A percentile compares a stretch with the other conserved stretches of the same genome.
phyloP scores from a whole-genome alignment of 306 rosid genomes.

The barrel medic (Medicago truncatula) region DNA sequence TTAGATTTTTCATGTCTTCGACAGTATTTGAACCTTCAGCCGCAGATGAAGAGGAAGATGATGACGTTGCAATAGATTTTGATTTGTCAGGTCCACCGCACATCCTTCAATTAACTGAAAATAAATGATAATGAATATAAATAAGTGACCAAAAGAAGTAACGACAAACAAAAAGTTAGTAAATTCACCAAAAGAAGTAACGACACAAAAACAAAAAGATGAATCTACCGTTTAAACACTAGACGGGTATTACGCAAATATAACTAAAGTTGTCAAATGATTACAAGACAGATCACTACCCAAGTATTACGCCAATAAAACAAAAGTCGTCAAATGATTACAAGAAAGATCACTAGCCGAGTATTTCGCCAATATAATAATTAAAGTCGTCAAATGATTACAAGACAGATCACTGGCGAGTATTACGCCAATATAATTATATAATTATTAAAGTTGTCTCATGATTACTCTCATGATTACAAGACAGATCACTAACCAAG shows the following conservation, averaged over 20 bases:
- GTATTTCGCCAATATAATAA: neutral
- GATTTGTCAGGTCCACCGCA: slow-evolving; percentile 74
- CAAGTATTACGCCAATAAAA: too few relatives aligned
- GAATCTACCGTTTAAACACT: neutral
- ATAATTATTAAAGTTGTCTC: too few relatives aligned
- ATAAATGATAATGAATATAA: slow-evolving; percentile 15
- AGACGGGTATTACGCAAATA: neutral
- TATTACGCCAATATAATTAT: neutral
- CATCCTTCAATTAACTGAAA: slow-evolving; percentile 65
- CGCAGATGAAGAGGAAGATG: slow-evolving; percentile 45
- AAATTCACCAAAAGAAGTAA: neutral
- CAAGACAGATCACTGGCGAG: neutral
- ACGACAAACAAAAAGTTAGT: neutral
- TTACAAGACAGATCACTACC: too few relatives aligned
- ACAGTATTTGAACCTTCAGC: slow-evolving; percentile 51
- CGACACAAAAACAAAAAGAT: neutral
- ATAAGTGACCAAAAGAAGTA: slow-evolving; percentile 15
- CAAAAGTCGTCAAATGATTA: too few relatives aligned
- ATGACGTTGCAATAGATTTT: slow-evolving; percentile 45
- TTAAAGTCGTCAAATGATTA: too few relatives aligned
- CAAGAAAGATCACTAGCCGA: neutral
- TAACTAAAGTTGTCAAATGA: too few relatives aligned
- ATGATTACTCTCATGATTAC: too few relatives aligned
- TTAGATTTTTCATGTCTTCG: slow-evolving; percentile 62
- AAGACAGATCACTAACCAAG: neutral